These are phyloP conservation scores for Cordyceps militaris DNA, from an alignment of 2,329 filamentous ascomycete species.

Conservation along the genomic window DNA sequence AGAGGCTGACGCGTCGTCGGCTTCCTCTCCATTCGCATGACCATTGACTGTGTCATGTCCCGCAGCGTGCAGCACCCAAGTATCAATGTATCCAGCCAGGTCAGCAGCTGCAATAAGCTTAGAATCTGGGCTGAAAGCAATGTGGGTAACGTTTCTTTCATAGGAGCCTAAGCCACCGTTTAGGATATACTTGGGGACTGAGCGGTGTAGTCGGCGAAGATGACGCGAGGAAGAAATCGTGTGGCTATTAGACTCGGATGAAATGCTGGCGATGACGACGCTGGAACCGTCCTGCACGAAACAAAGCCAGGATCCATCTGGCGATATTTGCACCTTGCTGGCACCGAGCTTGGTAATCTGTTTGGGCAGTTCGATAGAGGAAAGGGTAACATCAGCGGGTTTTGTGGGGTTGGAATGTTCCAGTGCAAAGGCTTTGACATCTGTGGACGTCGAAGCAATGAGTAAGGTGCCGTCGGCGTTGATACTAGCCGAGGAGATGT, in stretches of 20 bases:
- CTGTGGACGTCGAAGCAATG: constrained; percentile 65
- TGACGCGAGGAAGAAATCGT: constrained; percentile 35
- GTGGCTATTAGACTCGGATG: constrained; percentile 16
- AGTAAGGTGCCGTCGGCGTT: constrained; percentile 66
- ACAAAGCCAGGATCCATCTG: constrained; percentile 62
- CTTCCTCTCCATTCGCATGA: constrained; percentile 24
- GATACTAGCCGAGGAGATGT: constrained; percentile 68
- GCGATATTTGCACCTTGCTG: constrained; percentile 60
- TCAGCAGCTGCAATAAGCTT: constrained; percentile 73
- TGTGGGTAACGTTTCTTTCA: constrained; percentile 64
- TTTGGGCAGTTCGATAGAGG: constrained; percentile 59
- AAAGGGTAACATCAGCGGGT: constrained; percentile 57
- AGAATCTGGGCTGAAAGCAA: constrained; percentile 74
- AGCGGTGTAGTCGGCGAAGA: constrained; percentile 45
- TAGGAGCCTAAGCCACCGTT: constrained; percentile 69
- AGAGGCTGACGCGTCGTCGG: constrained; percentile 30
- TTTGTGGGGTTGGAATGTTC: constrained; percentile 42
- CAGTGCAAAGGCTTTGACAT: constrained; percentile 72
- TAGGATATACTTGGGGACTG: constrained; percentile 46
- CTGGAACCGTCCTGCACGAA: constrained; percentile 55
- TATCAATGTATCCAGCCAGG: constrained; percentile 78
- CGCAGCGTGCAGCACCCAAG: constrained; percentile 62
- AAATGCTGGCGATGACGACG: constrained; percentile 39
- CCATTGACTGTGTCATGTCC: constrained; percentile 24
- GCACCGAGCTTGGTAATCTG: constrained; percentile 56